phyloP scores from a whole-genome alignment of 2,329 filamentous ascomycete genomes.

The Neurospora crassa region DNA sequence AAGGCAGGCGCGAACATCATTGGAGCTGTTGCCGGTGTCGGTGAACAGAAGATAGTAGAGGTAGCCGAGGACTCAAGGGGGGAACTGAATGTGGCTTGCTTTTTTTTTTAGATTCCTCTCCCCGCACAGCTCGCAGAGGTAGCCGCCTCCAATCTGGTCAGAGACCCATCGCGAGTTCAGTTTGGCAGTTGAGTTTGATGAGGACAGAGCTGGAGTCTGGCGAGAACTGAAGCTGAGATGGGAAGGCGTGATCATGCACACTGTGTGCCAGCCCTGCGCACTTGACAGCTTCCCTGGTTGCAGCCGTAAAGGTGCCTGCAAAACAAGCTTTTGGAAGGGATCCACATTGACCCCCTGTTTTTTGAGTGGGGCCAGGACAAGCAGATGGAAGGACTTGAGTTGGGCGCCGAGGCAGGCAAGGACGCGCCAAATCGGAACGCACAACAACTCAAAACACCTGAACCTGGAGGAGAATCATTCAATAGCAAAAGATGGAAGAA shows the following conservation, averaged over 20 bases:
- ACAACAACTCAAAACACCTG: not conserved
- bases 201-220: not conserved
- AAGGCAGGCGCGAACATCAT: not conserved
- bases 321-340: not conserved
- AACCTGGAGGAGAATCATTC: not conserved
- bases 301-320: not conserved
- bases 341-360: not conserved
- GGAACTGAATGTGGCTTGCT: not conserved
- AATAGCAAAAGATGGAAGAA: not conserved
- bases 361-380: not conserved
- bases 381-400: not conserved
- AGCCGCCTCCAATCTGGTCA: not conserved
- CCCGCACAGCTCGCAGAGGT: not conserved
- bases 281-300: not conserved
- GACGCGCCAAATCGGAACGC: not conserved
- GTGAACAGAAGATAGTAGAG: not conserved
- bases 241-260: not conserved
- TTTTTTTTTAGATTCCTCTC: not conserved
- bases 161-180: not conserved
- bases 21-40: not conserved
- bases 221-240: not conserved
- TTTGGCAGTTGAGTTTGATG: not conserved
- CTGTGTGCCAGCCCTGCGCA: not conserved
- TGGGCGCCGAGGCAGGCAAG: not conserved
- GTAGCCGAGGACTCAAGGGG: not conserved